Percentiles rank a stretch among this genome's conserved stretches.
Conservation (phyloP, 306 rosid genomes). For the Acmispon strigosus region DNA sequence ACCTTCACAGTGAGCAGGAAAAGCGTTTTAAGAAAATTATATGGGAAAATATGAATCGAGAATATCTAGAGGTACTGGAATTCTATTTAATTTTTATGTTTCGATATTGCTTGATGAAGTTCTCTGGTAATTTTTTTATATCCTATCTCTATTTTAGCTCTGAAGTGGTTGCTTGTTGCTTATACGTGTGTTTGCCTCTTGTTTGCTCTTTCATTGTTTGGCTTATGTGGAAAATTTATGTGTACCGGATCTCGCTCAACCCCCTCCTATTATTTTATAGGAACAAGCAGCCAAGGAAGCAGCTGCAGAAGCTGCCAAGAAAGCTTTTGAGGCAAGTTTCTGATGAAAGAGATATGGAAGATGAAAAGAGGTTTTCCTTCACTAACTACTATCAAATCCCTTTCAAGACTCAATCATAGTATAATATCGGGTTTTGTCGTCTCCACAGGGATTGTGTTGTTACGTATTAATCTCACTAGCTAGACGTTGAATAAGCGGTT, state of each 20-base stretch:
- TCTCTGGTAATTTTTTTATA: background rate
- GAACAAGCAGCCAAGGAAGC: constrained; percentile 64
- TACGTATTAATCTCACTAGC: too few relatives aligned
- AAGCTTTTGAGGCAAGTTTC: constrained; percentile 38
- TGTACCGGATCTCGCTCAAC: background rate
- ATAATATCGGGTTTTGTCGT: too few relatives aligned
- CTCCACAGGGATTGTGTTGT: too few relatives aligned
- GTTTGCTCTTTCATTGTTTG: background rate
- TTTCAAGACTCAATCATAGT: too few relatives aligned
- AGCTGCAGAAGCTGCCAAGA: constrained; percentile 37
- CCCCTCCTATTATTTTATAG: constrained; percentile 18
- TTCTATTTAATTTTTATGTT: background rate
- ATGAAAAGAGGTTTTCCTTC: too few relatives aligned
- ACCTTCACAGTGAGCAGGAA: constrained; percentile 64
- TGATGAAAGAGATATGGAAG: too few relatives aligned
- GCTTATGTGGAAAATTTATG: background rate
- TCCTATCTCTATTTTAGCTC: background rate
- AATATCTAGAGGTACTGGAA: constrained; percentile 61
- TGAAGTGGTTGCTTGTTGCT: background rate
- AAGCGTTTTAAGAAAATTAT: constrained; percentile 39
- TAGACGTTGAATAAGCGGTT: too few relatives aligned
- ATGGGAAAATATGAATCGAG: constrained; percentile 62
- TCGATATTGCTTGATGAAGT: background rate
- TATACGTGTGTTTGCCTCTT: background rate
- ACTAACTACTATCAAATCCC: too few relatives aligned